Evolutionary conservation across 1,139 yeast species (phyloP), one percentile per base, ranked within the genome.

Genomic region (Yamadazyma trypodendri): DNA sequence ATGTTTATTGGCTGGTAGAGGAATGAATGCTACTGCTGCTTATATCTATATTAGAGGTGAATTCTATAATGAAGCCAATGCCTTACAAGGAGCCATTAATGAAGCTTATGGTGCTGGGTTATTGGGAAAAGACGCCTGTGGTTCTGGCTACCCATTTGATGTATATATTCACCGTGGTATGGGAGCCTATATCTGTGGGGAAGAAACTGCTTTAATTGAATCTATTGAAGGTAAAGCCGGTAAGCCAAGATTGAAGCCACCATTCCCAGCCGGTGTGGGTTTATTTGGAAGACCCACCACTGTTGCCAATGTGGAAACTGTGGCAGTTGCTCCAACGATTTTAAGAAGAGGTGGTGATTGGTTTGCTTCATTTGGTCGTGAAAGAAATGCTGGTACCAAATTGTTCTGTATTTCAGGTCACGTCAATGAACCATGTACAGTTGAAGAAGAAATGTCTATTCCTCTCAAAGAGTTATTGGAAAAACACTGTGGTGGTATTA

Each of bases 231-330:
- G 95, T 56, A 86, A 86, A 65, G 92, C 92, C 38, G 95, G 95
- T 52, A 86, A 86, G 65, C 95, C 95, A 53, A 79, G 95, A 68
- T 75, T 86, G 62, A 86, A 86, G 76, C 95, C 95, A 34, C 95
- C 95, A 52, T 86, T 86, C 78, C 95, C 95, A 31, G 95, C 95
- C 33, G 95, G 94, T 58, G 90, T 86, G 40, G 95, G 95, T 58
- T 72, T 86, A 41, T 86, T 84, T 53, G 95, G 95, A 56, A 79
- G 95, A 64, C 95, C 95, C 49, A 77, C 89, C 29, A 86, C 95
- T 35, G 95, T 86, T 40, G 81, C 95, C 47, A 86, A 86, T 58
- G 95, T 86, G 45, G 95, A 86, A 67, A 85, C 95, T 16, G 92
- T 86, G 33, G 79, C 95, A 7, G 95, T 86, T 35, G 84, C 94